These are phyloP conservation scores for Aspergillus luchuensis DNA, from an alignment of 2,329 filamentous ascomycete species.

Conservation along the genomic window DNA sequence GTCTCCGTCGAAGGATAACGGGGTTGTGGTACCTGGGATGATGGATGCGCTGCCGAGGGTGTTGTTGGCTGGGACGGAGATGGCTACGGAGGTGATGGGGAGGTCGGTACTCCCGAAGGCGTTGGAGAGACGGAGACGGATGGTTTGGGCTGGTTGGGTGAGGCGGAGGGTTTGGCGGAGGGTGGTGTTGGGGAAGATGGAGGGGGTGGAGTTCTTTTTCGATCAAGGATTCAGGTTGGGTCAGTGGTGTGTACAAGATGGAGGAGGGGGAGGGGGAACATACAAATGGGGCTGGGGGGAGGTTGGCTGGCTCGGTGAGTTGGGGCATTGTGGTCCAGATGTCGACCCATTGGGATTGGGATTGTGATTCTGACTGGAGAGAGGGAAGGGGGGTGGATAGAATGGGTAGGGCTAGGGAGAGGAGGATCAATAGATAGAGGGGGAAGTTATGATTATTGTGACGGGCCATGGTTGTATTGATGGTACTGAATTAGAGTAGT, in stretches of 20 bases:
- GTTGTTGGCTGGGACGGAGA: constrained; percentile 54
- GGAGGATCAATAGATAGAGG: too few relatives aligned
- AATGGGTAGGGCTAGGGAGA: not conserved
- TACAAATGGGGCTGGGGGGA: constrained; percentile 64
- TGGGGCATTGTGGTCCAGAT: constrained; percentile 70
- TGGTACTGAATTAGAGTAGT: too few relatives aligned
- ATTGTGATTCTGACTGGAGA: not conserved
- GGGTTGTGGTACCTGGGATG: constrained; percentile 53
- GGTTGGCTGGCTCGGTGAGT: constrained; percentile 62
- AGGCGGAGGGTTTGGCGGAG: constrained; percentile 67
- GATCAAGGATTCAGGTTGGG: not conserved
- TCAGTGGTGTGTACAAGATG: constrained; percentile 12
- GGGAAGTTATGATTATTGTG: too few relatives aligned
- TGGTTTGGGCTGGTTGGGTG: constrained; percentile 57
- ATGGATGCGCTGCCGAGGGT: constrained; percentile 55
- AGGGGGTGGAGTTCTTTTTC: constrained; percentile 52
- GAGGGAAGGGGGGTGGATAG: not conserved
- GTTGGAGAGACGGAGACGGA: constrained; percentile 67
- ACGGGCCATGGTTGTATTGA: not conserved
- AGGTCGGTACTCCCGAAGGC: constrained; percentile 64
- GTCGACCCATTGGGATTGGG: constrained; percentile 56
- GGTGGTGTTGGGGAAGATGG: constrained; percentile 64
- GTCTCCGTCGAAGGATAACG: constrained; percentile 61
- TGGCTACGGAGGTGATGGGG: constrained; percentile 59
- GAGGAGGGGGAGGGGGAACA: constrained; percentile 20